phyloP scores from a whole-genome alignment of 202 grass and related monocot genomes.

The Musa balbisiana region DNA sequence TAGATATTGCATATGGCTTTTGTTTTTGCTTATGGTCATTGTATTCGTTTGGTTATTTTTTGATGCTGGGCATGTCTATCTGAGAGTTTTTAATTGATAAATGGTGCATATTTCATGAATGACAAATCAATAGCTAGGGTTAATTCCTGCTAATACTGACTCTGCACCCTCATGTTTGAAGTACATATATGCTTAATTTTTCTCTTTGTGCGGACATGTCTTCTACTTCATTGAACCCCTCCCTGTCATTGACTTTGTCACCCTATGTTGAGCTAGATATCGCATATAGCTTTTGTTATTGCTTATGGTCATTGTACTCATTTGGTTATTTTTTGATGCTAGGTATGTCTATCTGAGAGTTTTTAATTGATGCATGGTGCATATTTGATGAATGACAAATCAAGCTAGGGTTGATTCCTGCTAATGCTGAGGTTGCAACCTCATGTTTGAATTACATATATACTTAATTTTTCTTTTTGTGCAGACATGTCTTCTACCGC shows the following conservation, averaged over 20 bases:
- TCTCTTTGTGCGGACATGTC: slow-evolving; percentile 66
- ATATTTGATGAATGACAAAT: no score
- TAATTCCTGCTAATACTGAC: no score
- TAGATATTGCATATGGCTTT: background rate
- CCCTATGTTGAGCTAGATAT: no score
- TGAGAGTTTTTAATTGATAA: background rate
- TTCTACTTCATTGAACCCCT: slow-evolving; percentile 74
- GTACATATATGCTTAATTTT: background rate
- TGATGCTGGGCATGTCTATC: background rate
- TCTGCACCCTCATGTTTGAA: background rate
- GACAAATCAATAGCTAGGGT: no score
- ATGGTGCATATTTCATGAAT: background rate
- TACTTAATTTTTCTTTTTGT: background rate
- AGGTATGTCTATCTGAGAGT: background rate
- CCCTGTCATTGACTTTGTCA: slow-evolving; percentile 62
- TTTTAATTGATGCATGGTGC: background rate
- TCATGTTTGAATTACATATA: background rate
- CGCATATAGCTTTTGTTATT: background rate
- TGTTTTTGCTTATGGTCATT: background rate
- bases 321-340: background rate
- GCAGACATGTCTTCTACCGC: slow-evolving; percentile 54
- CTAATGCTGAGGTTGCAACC: no score
- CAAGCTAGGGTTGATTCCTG: no score
- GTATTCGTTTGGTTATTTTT: background rate
- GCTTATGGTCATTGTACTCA: background rate